These are phyloP conservation scores for Apodospora peruviana DNA, from an alignment of 495 filamentous ascomycete species.

Conservation along the genomic window DNA sequence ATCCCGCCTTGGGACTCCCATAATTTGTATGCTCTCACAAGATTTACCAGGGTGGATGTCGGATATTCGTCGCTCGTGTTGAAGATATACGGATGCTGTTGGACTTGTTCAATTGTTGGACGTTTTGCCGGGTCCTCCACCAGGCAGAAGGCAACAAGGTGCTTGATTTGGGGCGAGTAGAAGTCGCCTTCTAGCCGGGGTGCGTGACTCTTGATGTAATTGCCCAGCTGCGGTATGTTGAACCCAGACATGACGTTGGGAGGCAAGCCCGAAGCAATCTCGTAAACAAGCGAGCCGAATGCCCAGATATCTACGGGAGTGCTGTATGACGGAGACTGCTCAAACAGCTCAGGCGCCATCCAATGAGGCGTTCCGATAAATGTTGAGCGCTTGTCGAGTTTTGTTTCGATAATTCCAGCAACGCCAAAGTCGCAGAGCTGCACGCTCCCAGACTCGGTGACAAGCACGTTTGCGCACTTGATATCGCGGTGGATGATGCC, in stretches of 20 bases:
- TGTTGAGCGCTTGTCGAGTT: constrained; percentile 79
- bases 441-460: constrained; percentile 79
- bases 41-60: constrained; percentile 57
- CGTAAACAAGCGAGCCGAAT: constrained; percentile 83
- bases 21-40: constrained; percentile 74
- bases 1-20: constrained; percentile 86
- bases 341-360: constrained; percentile 91
- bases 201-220: constrained; percentile 54
- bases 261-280: constrained; percentile 85
- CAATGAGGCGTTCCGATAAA: constrained; percentile 94
- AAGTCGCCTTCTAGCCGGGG: constrained; percentile 71
- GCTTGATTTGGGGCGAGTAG: constrained; percentile 68
- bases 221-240: constrained; percentile 48
- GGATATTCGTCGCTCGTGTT: constrained; percentile 65
- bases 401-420: constrained; percentile 77
- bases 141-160: constrained; percentile 74
- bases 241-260: constrained; percentile 56
- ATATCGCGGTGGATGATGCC: constrained; percentile 95
- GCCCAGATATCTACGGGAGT: constrained; percentile 91
- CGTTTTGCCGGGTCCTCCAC: constrained; percentile 68
- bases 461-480: constrained; percentile 89
- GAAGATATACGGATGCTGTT: constrained; percentile 57
- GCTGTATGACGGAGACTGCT: constrained; percentile 49
- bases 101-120: constrained; percentile 63
- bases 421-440: constrained; percentile 97